Evolutionary conservation across 2,329 filamentous ascomycete genomes (phyloP).

Genomic region (Fusarium albosuccineum): DNA sequence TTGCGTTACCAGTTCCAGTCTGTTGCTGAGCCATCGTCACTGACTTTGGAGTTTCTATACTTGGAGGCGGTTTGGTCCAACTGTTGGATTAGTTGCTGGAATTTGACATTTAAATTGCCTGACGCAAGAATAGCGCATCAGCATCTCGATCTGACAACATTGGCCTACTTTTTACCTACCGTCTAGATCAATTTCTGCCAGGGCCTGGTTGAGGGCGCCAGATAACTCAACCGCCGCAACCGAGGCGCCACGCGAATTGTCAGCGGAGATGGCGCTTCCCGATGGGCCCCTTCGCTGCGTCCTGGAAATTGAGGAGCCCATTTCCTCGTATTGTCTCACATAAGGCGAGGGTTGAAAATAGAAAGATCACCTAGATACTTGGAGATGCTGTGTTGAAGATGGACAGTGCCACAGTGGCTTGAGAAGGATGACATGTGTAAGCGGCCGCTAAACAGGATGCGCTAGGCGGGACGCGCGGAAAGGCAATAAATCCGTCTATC

Average conservation of each 20-base stretch:
- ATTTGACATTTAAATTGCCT: slow-evolving; percentile 29
- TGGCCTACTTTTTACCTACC: neutral
- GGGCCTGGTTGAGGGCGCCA: slow-evolving; percentile 16
- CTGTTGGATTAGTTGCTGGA: slow-evolving; percentile 34
- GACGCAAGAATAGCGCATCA: too few relatives aligned
- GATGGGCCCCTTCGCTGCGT: neutral
- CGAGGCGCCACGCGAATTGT: slow-evolving; percentile 28
- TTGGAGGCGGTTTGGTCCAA: slow-evolving; percentile 41
- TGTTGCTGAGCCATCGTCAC: slow-evolving; percentile 12
- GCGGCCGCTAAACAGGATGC: neutral
- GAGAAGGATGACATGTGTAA: neutral
- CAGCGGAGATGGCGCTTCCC: slow-evolving; percentile 16
- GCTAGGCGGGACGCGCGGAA: neutral
- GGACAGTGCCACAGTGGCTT: too few relatives aligned
- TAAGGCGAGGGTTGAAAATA: neutral
- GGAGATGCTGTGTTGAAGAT: too few relatives aligned
- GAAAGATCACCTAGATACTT: neutral
- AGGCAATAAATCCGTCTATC: neutral
- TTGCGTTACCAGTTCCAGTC: slow-evolving; percentile 36
- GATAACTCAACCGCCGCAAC: slow-evolving; percentile 26
- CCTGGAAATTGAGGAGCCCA: slow-evolving; percentile 33
- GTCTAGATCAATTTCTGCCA: slow-evolving; percentile 24
- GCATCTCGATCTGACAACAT: neutral
- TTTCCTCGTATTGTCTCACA: neutral
- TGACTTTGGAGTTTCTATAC: slow-evolving; percentile 38